Evolutionary conservation across 257 asterid genomes (phyloP).

Genomic region (Jasminum sambac): DNA sequence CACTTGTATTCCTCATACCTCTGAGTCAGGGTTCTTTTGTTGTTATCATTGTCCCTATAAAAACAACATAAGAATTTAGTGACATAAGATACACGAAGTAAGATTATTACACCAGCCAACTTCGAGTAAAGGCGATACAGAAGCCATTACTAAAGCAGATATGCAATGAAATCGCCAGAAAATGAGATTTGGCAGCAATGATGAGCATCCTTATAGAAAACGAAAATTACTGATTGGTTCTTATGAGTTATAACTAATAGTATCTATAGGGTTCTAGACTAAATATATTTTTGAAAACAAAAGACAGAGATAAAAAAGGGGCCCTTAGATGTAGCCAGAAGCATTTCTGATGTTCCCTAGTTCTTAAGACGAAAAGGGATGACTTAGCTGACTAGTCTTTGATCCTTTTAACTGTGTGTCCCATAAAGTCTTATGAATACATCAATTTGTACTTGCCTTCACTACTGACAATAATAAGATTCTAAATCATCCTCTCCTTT

Average conservation of each 20-base stretch:
- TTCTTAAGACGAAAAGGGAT: not conserved
- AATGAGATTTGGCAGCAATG: not conserved
- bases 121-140: not conserved
- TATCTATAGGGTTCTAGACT: not conserved
- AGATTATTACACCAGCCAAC: not conserved
- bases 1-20: too few relatives aligned
- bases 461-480: not conserved
- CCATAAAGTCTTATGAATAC: not conserved
- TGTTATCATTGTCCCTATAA: too few relatives aligned
- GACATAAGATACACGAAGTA: not conserved
- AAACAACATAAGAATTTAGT: conserved; percentile 6
- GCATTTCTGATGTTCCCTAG: not conserved
- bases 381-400: not conserved
- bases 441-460: not conserved
- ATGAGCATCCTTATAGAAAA: not conserved
- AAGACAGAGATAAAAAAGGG: not conserved
- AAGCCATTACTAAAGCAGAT: not conserved
- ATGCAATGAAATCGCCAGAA: not conserved
- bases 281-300: not conserved
- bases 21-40: too few relatives aligned
- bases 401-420: not conserved
- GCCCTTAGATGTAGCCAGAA: not conserved
- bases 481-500: not conserved
- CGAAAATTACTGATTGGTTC: not conserved
- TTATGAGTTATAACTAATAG: not conserved